These are phyloP conservation scores for Aureobasidium namibiae DNA, from an alignment of 2,329 filamentous ascomycete species.

Conservation along the genomic window DNA sequence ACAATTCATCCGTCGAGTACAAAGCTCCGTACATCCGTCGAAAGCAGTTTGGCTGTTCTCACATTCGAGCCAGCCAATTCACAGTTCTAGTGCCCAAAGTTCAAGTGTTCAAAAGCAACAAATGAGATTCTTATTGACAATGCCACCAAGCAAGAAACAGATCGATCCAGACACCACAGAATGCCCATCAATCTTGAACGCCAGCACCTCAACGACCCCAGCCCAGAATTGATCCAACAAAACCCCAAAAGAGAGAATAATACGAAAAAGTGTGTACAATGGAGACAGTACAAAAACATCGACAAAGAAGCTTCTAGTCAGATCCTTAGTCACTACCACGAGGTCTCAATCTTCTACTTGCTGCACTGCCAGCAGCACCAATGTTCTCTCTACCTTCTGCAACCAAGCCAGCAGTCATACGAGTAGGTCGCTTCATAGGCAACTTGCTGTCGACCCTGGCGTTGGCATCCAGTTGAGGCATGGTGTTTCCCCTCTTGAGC, in stretches of 20 bases:
- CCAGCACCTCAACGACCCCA: neutral
- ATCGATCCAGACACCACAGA: neutral
- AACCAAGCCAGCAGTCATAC: slow-evolving; percentile 35
- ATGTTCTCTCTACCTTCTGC: slow-evolving; percentile 29
- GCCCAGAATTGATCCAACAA: neutral
- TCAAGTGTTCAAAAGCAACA: neutral
- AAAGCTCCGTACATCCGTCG: no score
- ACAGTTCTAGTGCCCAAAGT: no score
- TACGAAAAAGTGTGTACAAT: neutral
- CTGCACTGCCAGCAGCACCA: slow-evolving; percentile 30
- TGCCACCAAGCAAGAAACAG: neutral
- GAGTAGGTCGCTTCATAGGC: slow-evolving; percentile 32
- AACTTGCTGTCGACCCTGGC: slow-evolving; percentile 30
- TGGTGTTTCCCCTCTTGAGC: slow-evolving; percentile 37
- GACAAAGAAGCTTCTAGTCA: neutral
- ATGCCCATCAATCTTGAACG: neutral
- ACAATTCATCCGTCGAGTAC: no score
- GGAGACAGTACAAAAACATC: neutral
- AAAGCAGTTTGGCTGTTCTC: no score
- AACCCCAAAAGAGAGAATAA: neutral
- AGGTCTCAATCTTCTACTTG: slow-evolving; percentile 38
- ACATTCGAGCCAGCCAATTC: no score
- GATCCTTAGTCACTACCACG: slow-evolving; percentile 36
- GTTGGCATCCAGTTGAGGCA: slow-evolving; percentile 14
- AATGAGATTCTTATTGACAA: slow-evolving; percentile 6